Percentiles rank a stretch among this genome's conserved stretches.
These are phyloP conservation scores for Lactifluus hygrophoroides DNA, from an alignment of 768 basidiomycete genomes.

Conservation along the genomic window DNA sequence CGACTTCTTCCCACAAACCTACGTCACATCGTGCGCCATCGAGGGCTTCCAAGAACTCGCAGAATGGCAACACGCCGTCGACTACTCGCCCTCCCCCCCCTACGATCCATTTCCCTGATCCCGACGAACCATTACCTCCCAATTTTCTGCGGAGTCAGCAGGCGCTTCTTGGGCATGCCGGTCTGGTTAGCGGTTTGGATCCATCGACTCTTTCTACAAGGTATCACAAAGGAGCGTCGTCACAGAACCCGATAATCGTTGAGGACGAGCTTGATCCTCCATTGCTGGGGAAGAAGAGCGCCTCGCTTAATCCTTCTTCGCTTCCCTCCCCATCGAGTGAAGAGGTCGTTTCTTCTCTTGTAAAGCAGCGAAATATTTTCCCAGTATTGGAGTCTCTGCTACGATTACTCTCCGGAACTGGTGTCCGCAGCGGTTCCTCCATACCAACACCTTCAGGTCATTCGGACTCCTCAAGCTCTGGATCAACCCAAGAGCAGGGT, in stretches of 20 bases:
- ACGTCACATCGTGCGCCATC: constrained; percentile 3
- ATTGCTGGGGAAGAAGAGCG: constrained; percentile 21
- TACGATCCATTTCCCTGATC: constrained; percentile 54
- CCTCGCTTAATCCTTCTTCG: constrained; percentile 32
- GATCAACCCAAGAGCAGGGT: constrained; percentile 6
- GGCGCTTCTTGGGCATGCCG: constrained; percentile 63
- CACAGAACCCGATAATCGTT: constrained; percentile 61
- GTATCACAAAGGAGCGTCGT: constrained; percentile 41
- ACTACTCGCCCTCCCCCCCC: constrained; percentile 41
- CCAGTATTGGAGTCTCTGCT: constrained; percentile 56
- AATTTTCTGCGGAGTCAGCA: constrained; percentile 70
- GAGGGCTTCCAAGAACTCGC: constrained; percentile 21
- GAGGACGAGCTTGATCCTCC: constrained; percentile 45
- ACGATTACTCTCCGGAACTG: constrained; percentile 43
- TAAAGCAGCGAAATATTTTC: constrained; percentile 57
- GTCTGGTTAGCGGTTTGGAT: constrained; percentile 57
- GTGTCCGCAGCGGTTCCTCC: not conserved
- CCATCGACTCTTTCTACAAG: constrained; percentile 41
- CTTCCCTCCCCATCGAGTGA: constrained; percentile 45
- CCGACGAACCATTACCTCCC: constrained; percentile 49
- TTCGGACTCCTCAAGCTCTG: not conserved
- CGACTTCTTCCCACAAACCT: constrained; percentile 18
- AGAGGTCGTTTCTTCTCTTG: constrained; percentile 51
- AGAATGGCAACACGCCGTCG: constrained; percentile 32
- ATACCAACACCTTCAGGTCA: not conserved